A percentile compares a stretch with the other conserved stretches of the same genome.
Evolutionary conservation across 208 protist genomes (phyloP).

Genomic region (Kentomonas sorsogonicus): DNA sequence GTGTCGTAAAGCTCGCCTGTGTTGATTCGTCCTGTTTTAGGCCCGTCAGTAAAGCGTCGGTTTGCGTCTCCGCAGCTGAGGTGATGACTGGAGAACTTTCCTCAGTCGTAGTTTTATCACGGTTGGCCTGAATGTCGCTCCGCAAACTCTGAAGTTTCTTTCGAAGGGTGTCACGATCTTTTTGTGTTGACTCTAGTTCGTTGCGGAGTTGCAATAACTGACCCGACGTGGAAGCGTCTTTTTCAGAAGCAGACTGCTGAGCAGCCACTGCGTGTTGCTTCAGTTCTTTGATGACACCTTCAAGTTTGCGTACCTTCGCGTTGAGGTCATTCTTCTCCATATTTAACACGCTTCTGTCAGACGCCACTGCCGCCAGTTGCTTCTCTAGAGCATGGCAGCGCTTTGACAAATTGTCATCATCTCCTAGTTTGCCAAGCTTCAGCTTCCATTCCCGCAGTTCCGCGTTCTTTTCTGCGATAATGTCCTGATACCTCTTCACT

Average conservation of each 20-base stretch:
- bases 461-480: slow-evolving; percentile 40
- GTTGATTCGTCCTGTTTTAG: no score
- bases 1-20: no score
- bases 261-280: no score
- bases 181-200: no score
- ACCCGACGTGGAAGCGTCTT: no score
- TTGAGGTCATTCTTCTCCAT: slow-evolving; percentile 55
- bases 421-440: slow-evolving; percentile 17
- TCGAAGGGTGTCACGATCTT: no score
- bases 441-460: slow-evolving; percentile 25
- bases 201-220: no score
- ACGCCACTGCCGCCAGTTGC: slow-evolving; percentile 55
- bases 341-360: slow-evolving; percentile 52
- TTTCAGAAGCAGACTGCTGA: no score
- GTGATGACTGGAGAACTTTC: not conserved
- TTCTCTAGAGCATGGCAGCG: slow-evolving; percentile 62
- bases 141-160: no score
- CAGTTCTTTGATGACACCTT: slow-evolving; percentile 35
- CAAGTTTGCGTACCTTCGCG: slow-evolving; percentile 45
- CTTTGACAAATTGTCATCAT: slow-evolving; percentile 33
- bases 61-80: slow-evolving; percentile 9
- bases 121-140: no score
- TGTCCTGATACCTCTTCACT: slow-evolving; percentile 38
- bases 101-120: not conserved
- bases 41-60: no score